These are phyloP conservation scores for Hypoxylon fuscum DNA, from an alignment of 495 filamentous ascomycete species.

Conservation along the genomic window DNA sequence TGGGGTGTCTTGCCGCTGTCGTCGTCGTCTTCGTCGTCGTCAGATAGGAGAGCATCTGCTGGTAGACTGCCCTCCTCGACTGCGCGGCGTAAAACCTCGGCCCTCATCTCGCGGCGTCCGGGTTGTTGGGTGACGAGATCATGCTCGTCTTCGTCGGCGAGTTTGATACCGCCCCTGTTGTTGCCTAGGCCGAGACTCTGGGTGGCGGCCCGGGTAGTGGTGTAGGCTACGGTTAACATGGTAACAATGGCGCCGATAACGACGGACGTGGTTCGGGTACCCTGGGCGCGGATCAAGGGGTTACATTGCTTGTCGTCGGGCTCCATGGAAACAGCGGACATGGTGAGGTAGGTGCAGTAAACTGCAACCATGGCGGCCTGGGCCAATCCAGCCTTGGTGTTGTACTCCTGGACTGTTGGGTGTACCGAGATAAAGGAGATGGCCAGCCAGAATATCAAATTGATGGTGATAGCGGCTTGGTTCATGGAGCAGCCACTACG, in stretches of 20 bases:
- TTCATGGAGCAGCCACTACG: conserved; percentile 88
- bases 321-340: conserved; percentile 98
- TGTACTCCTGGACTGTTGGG: conserved; percentile 88
- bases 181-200: conserved; percentile 86
- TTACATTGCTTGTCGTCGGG: conserved; percentile 96
- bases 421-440: conserved; percentile 89
- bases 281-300: conserved; percentile 85
- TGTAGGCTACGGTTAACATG: conserved; percentile 97
- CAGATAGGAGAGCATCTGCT: conserved; percentile 86
- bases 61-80: conserved; percentile 91
- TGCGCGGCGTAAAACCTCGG: conserved; percentile 87
- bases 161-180: conserved; percentile 64
- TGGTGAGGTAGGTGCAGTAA: conserved; percentile 98
- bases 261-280: conserved; percentile 88
- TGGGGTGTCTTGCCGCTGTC: conserved; percentile 66
- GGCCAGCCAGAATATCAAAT: conserved; percentile 82
- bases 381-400: conserved; percentile 90
- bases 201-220: conserved; percentile 94
- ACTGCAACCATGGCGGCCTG: conserved; percentile 97
- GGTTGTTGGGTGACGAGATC: conserved; percentile 92
- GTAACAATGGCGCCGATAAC: conserved; percentile 93
- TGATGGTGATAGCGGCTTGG: conserved; percentile 80
- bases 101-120: conserved; percentile 86
- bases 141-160: conserved; percentile 79
- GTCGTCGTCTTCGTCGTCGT: conserved; percentile 75